Conservation (phyloP, 1,284 basidiomycete genomes). For the Jaminaea rosea region DNA sequence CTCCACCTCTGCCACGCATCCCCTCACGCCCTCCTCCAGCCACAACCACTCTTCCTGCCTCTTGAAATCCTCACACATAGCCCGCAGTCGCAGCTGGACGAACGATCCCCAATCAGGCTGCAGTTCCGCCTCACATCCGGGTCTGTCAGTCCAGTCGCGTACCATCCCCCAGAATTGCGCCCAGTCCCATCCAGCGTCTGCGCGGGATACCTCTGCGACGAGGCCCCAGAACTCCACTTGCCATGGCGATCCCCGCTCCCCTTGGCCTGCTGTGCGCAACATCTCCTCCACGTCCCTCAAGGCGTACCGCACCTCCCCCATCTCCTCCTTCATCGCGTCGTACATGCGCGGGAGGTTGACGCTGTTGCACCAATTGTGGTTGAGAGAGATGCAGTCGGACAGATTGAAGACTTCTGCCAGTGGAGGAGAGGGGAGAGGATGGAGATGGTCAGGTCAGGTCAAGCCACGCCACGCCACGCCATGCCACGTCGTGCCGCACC, state of each 20-base stretch:
- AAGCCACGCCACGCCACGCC: too few species aligned
- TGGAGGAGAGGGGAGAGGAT: too few species aligned
- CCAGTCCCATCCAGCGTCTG: slow-evolving; percentile 44
- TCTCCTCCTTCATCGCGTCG: slow-evolving; percentile 47
- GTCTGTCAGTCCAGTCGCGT: slow-evolving; percentile 11
- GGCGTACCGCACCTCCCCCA: slow-evolving; percentile 48
- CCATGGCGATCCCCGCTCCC: slow-evolving; percentile 10
- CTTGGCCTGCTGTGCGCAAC: slow-evolving; percentile 21
- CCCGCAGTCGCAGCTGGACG: background rate
- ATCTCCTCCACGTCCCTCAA: slow-evolving; percentile 51
- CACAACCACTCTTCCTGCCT: background rate
- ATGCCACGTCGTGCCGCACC: too few species aligned
- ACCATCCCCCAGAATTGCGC: slow-evolving; percentile 40
- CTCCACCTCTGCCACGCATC: too few species aligned
- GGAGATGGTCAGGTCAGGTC: too few species aligned
- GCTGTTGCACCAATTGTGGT: slow-evolving; percentile 52
- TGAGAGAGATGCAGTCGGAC: slow-evolving; percentile 31
- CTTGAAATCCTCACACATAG: background rate
- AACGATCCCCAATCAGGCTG: background rate
- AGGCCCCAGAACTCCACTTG: slow-evolving; percentile 19
- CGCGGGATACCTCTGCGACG: slow-evolving; percentile 25
- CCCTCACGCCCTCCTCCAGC: background rate
- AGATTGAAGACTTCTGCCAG: slow-evolving; percentile 45
- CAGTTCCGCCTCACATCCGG: background rate
- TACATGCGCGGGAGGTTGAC: slow-evolving; percentile 51